Evolutionary conservation across 345 rosid species (phyloP).

Genomic region (Gossypium mustelinum): DNA sequence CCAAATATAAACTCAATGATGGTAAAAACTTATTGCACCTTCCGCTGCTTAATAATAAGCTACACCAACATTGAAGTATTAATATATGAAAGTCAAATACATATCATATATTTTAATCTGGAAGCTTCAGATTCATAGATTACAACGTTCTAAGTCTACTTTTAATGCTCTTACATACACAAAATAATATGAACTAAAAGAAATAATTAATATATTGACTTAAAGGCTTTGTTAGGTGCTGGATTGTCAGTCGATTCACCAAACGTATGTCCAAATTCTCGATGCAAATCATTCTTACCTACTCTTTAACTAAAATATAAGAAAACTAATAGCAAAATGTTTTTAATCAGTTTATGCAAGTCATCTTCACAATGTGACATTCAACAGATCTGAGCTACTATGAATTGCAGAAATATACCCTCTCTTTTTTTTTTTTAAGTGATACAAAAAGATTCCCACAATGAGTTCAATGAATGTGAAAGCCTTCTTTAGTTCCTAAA

Average conservation of each 20-base stretch:
- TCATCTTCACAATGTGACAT: no score
- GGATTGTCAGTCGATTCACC: neutral
- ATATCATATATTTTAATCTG: neutral
- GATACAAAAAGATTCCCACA: conserved; percentile 8
- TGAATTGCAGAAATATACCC: neutral
- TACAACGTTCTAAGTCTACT: no score
- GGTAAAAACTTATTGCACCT: no score
- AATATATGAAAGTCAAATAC: no score
- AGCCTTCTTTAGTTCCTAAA: conserved; percentile 1
- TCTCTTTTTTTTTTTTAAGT: no score
- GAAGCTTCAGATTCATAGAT: neutral
- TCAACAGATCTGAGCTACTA: neutral
- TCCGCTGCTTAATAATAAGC: no score
- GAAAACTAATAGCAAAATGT: no score
- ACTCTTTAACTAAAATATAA: neutral
- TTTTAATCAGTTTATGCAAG: no score
- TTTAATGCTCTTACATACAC: neutral
- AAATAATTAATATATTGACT: neutral
- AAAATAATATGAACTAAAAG: neutral
- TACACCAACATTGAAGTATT: no score
- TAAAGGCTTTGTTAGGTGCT: neutral
- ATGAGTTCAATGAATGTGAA: neutral
- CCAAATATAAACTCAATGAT: no score
- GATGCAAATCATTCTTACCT: neutral
- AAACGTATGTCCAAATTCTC: neutral